Conservation (phyloP, 495 filamentous ascomycete genomes). For the Hypoxylon subgilvum region DNA sequence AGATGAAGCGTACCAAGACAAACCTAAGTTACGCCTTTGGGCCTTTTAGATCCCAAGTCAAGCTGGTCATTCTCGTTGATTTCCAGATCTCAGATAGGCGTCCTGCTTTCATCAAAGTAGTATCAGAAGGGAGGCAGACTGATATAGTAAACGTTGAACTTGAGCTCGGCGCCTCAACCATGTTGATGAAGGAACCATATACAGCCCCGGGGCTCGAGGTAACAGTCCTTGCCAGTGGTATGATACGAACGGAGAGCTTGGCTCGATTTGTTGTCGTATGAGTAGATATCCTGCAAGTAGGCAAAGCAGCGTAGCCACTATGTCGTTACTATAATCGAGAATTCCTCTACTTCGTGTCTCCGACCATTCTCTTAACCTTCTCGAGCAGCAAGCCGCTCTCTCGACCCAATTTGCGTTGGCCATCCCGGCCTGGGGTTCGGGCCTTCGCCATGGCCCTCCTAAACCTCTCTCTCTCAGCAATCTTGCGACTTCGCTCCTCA, state of each 20-base stretch:
- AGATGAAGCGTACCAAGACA: conserved; percentile 6
- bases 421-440: conserved; percentile 72
- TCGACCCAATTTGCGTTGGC: conserved; percentile 81
- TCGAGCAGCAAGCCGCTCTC: conserved; percentile 84
- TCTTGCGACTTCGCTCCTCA: conserved; percentile 58
- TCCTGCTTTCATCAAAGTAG: too few species aligned
- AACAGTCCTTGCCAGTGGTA: too few species aligned
- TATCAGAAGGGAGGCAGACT: too few species aligned
- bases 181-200: too few species aligned
- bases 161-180: too few species aligned
- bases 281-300: background rate
- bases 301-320: background rate
- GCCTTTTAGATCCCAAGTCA: too few species aligned
- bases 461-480: conserved; percentile 67
- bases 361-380: conserved; percentile 77
- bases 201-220: too few species aligned
- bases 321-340: background rate
- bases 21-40: background rate
- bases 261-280: too few species aligned
- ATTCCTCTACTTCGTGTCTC: conserved; percentile 20
- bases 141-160: too few species aligned
- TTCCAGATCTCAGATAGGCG: too few species aligned
- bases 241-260: too few species aligned
- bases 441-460: conserved; percentile 78
- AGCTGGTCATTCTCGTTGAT: too few species aligned